Evolutionary conservation across 139 green algal genomes (phyloP).

Genomic region (Chlamydomonas asymmetrica): DNA sequence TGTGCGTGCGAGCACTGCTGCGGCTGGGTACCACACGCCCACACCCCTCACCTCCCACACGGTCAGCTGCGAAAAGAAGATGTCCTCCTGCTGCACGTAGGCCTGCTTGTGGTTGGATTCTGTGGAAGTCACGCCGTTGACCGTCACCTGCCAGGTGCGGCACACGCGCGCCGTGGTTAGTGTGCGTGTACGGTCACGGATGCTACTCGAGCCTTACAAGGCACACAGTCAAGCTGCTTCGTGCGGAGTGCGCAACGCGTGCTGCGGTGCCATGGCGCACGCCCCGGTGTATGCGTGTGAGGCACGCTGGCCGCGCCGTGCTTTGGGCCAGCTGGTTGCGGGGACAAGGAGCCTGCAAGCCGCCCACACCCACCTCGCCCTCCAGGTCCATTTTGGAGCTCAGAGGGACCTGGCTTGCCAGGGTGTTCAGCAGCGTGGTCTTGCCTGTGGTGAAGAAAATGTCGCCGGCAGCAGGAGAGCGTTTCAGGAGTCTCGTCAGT

Average conservation of each 20-base stretch:
- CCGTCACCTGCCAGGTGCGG: neutral
- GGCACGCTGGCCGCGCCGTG: no score
- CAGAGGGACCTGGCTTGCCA: conserved; percentile 70
- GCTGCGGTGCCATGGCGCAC: no score
- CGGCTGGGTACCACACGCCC: neutral
- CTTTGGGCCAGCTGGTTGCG: conserved; percentile 47
- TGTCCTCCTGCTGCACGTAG: conserved; percentile 92
- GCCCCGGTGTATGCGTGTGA: no score
- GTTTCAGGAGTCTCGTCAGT: neutral
- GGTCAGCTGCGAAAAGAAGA: conserved; percentile 89
- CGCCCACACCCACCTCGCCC: conserved; percentile 10
- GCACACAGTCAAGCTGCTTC: no score
- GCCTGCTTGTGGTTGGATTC: conserved; percentile 40
- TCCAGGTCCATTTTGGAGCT: neutral
- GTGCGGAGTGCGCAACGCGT: no score
- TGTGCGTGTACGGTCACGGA: conserved; percentile 52
- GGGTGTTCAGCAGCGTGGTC: conserved; percentile 80
- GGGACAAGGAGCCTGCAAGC: neutral
- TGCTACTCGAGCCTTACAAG: no score
- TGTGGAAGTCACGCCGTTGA: conserved; percentile 8
- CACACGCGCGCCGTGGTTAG: conserved; percentile 15
- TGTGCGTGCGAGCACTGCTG: neutral
- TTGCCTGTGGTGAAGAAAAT: conserved; percentile 55
- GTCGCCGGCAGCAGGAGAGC: neutral
- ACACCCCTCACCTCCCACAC: conserved; percentile 43